Evolutionary conservation across 192 early-diverging fungal genomes (phyloP).

Genomic region (Coemansia umbellata): DNA sequence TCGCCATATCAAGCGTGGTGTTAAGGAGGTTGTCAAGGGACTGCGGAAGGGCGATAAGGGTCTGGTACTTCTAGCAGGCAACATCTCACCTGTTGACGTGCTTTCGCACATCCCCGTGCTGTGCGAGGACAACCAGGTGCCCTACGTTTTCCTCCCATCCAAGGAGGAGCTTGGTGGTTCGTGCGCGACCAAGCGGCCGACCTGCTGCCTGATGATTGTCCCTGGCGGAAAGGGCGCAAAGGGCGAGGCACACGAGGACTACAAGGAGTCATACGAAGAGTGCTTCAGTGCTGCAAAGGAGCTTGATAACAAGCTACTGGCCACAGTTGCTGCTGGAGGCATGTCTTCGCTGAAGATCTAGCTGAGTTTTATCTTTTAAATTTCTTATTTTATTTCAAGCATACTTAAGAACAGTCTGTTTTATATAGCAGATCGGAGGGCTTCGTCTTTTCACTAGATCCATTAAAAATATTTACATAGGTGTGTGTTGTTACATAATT

Average conservation of each 20-base stretch:
- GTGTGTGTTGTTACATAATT: too few species aligned
- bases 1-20: slow-evolving; percentile 87
- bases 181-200: slow-evolving; percentile 92
- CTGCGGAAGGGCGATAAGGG: slow-evolving; percentile 95
- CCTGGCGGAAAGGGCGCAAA: slow-evolving; percentile 70
- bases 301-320: slow-evolving; percentile 64
- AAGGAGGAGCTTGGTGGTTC: slow-evolving; percentile 94
- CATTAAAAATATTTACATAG: too few species aligned
- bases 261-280: slow-evolving; percentile 85
- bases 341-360: background rate
- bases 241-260: slow-evolving; percentile 68
- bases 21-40: slow-evolving; percentile 97
- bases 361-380: too few species aligned
- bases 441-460: too few species aligned
- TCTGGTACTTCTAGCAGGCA: slow-evolving; percentile 91
- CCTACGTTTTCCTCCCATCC: slow-evolving; percentile 93
- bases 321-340: slow-evolving; percentile 38
- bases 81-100: slow-evolving; percentile 96
- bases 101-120: slow-evolving; percentile 96
- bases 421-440: too few species aligned
- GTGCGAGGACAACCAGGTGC: slow-evolving; percentile 94
- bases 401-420: too few species aligned
- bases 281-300: slow-evolving; percentile 74
- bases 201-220: slow-evolving; percentile 86
- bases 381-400: too few species aligned